Base-by-base conservation (phyloP, 805 yeast genomes). In the Yamadazyma ubonensis region DNA sequence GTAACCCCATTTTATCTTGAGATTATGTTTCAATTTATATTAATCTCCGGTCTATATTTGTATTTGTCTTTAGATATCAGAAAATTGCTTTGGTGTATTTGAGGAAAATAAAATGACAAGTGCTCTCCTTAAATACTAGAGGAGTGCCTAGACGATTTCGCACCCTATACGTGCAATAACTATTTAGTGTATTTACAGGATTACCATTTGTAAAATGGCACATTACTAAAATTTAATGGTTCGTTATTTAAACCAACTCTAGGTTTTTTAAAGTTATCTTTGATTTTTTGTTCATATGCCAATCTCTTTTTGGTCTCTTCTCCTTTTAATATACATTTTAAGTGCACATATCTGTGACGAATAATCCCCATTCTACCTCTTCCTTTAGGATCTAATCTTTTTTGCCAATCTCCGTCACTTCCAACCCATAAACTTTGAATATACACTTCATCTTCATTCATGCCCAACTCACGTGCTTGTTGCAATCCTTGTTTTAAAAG, bases 371-470 rank as follows among this genome's bases (percentile, higher is more conserved):
- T 72, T 61, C 96, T 79, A 48, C 96, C 96, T 68, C 98, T 81
- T 48, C 93, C 96, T 67, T 88, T 89, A 57, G 75, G 73, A 52
- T 91, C 96, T 7, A 80, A 62, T 59, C 93, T 76, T 59, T 78
- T 82, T 20, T 57, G 53, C 81, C 84, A 79, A 37, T 64, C 55
- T 15, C 96, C 96, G 61, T 91, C 98, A 42, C 89, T 81, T 29
- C 96, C 97, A 19, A 81, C 81, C 97, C 97, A 91, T 43, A 89
- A 78, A 55, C 86, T 86, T 31, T 82, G 78, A 41, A 91, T 75
- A 53, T 83, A 86, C 30, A 89, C 59, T 27, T 75, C 75, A 43
- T 82, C 76, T 17, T 79, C 75, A 45, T 81, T 63, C 45, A 84
- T 61, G 2, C 81, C 79, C 48, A 83, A 61, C 28, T 65, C 67